phyloP scores from a whole-genome alignment of 805 yeast genomes.

The Metschnikowia orientalis region DNA sequence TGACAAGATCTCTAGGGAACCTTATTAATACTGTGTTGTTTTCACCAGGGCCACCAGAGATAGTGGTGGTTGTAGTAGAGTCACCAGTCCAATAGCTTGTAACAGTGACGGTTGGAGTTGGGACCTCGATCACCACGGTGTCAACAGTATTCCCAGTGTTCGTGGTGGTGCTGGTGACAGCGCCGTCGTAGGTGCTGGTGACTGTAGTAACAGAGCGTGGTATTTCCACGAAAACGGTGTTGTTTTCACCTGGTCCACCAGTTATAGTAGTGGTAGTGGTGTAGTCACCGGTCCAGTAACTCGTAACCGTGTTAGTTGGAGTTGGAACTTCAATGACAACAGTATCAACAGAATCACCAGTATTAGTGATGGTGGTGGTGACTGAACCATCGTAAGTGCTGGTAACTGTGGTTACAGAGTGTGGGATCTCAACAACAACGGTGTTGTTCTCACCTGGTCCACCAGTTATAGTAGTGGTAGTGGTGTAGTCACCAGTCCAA shows the following conservation, averaged over 20 bases:
- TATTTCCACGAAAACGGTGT: slow-evolving; percentile 13
- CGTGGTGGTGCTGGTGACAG: slow-evolving; percentile 2
- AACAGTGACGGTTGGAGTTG: slow-evolving; percentile 11
- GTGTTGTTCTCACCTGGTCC: slow-evolving; percentile 7
- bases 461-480: slow-evolving; percentile 5
- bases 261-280: neutral
- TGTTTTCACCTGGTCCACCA: neutral
- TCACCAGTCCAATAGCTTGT: slow-evolving; percentile 10
- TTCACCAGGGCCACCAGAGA: slow-evolving; percentile 7
- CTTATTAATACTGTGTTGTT: slow-evolving; percentile 9
- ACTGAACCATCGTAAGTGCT: slow-evolving; percentile 2
- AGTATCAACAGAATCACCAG: slow-evolving; percentile 2
- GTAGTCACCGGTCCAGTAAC: neutral
- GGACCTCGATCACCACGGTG: slow-evolving; percentile 14
- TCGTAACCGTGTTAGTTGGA: slow-evolving; percentile 10
- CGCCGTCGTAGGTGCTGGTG: slow-evolving; percentile 2
- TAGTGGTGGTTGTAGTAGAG: slow-evolving; percentile 6
- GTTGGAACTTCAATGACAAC: slow-evolving; percentile 5
- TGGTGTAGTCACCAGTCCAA: slow-evolving; percentile 1
- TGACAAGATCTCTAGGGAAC: slow-evolving; percentile 6
- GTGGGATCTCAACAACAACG: slow-evolving; percentile 11
- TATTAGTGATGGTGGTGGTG: neutral
- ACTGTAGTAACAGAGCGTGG: slow-evolving; percentile 3
- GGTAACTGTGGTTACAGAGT: slow-evolving; percentile 6
- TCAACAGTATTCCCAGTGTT: neutral